These are phyloP conservation scores for Boletus pseudo-olivaceus DNA, from an alignment of 768 basidiomycete genomes.

Conservation along the genomic window DNA sequence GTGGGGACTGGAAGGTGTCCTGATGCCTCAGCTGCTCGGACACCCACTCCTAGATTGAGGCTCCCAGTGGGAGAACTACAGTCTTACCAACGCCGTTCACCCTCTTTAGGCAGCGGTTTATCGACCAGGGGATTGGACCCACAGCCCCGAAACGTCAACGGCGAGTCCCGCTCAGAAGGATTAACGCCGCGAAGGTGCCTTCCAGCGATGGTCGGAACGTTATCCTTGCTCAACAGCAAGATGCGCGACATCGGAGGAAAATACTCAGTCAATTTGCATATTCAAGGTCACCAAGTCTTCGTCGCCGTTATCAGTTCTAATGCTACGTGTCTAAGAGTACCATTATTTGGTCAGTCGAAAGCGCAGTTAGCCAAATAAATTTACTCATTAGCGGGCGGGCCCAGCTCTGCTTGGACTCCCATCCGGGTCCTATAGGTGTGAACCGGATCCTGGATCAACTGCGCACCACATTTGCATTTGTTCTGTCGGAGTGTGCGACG, in stretches of 20 bases:
- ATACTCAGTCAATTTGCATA: not conserved
- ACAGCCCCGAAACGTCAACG: not conserved
- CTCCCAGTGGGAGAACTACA: not conserved
- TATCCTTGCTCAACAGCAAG: conserved; percentile 2
- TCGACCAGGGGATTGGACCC: not conserved
- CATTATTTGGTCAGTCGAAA: no score
- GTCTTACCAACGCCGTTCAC: not conserved
- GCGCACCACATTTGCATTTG: no score
- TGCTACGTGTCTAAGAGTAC: no score
- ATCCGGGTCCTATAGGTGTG: no score
- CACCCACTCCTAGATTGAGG: not conserved
- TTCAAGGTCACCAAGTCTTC: no score
- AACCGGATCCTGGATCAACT: no score
- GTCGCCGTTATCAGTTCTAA: no score
- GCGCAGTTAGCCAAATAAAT: no score
- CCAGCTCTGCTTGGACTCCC: no score
- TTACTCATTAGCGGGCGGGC: no score
- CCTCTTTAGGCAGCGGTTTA: not conserved
- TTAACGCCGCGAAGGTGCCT: conserved; percentile 2
- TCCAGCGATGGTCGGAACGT: not conserved
- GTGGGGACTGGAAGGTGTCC: not conserved
- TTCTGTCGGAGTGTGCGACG: no score
- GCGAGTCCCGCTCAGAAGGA: not conserved
- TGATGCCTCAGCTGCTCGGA: not conserved
- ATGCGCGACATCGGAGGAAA: not conserved